phyloP scores from a whole-genome alignment of 768 basidiomycete genomes.

The Amanita subjunquillea region DNA sequence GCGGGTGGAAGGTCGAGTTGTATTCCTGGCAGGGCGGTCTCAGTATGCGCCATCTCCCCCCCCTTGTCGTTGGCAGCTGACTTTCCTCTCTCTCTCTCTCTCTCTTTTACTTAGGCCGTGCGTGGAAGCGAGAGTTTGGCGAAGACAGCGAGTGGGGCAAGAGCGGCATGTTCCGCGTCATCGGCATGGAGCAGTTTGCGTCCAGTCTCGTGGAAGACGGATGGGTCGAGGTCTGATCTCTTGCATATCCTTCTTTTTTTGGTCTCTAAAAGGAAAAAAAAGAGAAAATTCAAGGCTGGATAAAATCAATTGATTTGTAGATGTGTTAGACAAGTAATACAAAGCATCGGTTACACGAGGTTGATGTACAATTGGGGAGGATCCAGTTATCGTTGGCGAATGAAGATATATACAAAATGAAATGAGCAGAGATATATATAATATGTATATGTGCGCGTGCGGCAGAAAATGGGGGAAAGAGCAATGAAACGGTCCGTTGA shows the following conservation, averaged over 20 bases:
- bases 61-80: background rate
- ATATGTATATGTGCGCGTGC: background rate
- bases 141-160: slow-evolving; percentile 41
- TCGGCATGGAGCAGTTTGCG: slow-evolving; percentile 62
- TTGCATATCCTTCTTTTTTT: too few species aligned
- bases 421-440: background rate
- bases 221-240: background rate
- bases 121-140: slow-evolving; percentile 71
- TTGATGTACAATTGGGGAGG: background rate
- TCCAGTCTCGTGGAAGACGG: slow-evolving; percentile 39
- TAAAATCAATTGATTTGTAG: too few species aligned
- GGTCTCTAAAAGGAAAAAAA: too few species aligned
- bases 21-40: slow-evolving; percentile 86
- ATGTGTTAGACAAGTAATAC: background rate
- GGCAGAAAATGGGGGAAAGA: background rate
- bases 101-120: slow-evolving; percentile 28
- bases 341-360: background rate
- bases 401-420: background rate
- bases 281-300: too few species aligned
- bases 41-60: slow-evolving; percentile 29
- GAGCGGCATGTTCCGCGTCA: slow-evolving; percentile 39
- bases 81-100: background rate
- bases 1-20: slow-evolving; percentile 92
- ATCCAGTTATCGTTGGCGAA: background rate
- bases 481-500: background rate